These are phyloP conservation scores for Candida sanyiensis DNA, from an alignment of 805 yeast genomes.

Conservation along the genomic window DNA sequence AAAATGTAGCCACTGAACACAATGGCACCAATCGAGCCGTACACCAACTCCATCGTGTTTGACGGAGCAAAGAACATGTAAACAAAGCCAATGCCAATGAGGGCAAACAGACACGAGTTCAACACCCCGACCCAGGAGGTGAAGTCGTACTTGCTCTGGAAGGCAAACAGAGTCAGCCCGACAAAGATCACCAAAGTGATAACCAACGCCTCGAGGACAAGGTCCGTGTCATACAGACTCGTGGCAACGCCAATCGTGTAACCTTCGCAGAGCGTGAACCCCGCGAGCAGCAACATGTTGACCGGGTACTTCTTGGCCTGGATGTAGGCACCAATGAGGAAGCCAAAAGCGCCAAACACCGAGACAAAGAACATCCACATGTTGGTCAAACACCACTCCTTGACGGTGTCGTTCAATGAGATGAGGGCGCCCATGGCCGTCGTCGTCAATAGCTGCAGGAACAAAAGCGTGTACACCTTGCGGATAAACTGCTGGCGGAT, in stretches of 20 bases:
- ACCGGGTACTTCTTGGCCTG: constrained; percentile 66
- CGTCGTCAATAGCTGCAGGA: constrained; percentile 60
- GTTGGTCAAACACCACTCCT: constrained; percentile 51
- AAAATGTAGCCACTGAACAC: constrained; percentile 67
- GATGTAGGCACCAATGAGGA: constrained; percentile 56
- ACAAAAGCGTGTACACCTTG: constrained; percentile 70
- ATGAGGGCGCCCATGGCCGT: constrained; percentile 51
- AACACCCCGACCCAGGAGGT: constrained; percentile 59
- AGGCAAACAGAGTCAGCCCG: constrained; percentile 73
- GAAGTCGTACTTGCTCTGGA: constrained; percentile 74
- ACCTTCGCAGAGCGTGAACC: constrained; percentile 72
- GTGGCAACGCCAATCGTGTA: constrained; percentile 66
- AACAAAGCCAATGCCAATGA: constrained; percentile 70
- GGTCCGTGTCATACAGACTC: constrained; percentile 52
- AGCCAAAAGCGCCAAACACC: constrained; percentile 53
- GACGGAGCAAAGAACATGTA: constrained; percentile 57
- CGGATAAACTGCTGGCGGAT: constrained; percentile 71
- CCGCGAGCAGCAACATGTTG: constrained; percentile 52
- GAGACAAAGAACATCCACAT: constrained; percentile 55
- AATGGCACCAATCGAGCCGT: constrained; percentile 69
- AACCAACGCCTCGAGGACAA: constrained; percentile 64
- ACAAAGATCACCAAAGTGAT: constrained; percentile 65
- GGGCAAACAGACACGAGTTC: constrained; percentile 52
- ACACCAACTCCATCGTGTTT: constrained; percentile 53
- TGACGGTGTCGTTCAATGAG: constrained; percentile 37